Evolutionary conservation across 2,329 filamentous ascomycete species (phyloP).

Genomic region (Elsinoe necatrix): DNA sequence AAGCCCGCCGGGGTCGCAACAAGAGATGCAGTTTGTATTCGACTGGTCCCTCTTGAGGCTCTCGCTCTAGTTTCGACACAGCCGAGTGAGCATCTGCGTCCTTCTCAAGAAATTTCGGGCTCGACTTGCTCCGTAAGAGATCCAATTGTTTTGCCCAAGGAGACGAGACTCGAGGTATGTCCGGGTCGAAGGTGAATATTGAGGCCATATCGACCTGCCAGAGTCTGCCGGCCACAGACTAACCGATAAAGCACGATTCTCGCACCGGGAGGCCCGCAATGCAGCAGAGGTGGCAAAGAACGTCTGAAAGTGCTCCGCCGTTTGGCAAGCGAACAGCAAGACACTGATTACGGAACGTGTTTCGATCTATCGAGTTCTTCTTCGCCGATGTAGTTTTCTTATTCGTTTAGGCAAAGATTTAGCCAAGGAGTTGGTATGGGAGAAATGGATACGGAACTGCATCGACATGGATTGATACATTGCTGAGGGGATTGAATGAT

Average conservation of each 20-base stretch:
- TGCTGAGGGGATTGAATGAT: slow-evolving; percentile 28
- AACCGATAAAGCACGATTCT: no score
- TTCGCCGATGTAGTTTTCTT: slow-evolving; percentile 2
- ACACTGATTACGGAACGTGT: no score
- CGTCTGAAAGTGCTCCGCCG: no score
- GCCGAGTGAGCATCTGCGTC: slow-evolving; percentile 25
- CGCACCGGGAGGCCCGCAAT: no score
- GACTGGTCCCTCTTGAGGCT: slow-evolving; percentile 87
- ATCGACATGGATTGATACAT: slow-evolving; percentile 44
- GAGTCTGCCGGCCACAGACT: background rate
- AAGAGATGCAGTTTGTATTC: slow-evolving; percentile 95
- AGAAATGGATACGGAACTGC: slow-evolving; percentile 42
- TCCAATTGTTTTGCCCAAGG: slow-evolving; percentile 58
- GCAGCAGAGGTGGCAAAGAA: no score
- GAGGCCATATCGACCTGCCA: slow-evolving; percentile 61
- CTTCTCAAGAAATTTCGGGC: background rate
- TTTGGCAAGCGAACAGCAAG: no score
- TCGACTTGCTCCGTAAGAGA: background rate
- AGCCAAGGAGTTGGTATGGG: slow-evolving; percentile 43
- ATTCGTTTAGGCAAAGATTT: slow-evolving; percentile 28
- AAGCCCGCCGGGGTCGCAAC: slow-evolving; percentile 66
- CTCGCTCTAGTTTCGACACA: slow-evolving; percentile 71
- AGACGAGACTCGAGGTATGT: slow-evolving; percentile 78
- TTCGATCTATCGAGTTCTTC: background rate
- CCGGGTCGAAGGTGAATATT: slow-evolving; percentile 88